Evolutionary conservation across 2,329 filamentous ascomycete species (phyloP).

Genomic region (Trichoderma endophyticum): DNA sequence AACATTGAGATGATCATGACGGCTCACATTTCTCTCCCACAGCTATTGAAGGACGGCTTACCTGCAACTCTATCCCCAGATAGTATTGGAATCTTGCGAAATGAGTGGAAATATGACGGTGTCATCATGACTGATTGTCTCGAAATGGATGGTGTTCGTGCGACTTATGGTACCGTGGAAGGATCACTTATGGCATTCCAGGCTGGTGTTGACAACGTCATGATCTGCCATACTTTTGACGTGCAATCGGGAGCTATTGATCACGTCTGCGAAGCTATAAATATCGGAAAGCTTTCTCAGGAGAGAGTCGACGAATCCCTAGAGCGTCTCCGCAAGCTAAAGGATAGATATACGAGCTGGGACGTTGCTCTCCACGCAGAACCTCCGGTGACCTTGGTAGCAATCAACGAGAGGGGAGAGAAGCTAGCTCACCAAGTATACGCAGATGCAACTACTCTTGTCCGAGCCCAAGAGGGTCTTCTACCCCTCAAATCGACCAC

Average conservation of each 20-base stretch:
- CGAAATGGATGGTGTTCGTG: constrained; percentile 29
- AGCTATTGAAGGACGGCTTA: constrained; percentile 21
- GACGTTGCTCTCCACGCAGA: constrained; percentile 21
- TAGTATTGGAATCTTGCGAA: constrained; percentile 24
- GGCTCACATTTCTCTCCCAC: constrained; percentile 28
- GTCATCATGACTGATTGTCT: constrained; percentile 29
- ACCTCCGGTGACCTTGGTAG: constrained; percentile 10
- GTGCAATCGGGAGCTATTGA: constrained; percentile 27
- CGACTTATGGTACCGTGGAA: constrained; percentile 26
- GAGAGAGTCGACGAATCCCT: constrained; percentile 23
- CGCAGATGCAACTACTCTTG: constrained; percentile 23
- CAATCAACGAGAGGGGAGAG: constrained; percentile 21
- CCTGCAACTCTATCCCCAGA: constrained; percentile 27
- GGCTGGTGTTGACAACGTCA: constrained; percentile 29
- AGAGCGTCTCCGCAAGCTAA: constrained; percentile 22
- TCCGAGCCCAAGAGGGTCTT: constrained; percentile 21
- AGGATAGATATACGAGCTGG: constrained; percentile 26
- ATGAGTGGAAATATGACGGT: constrained; percentile 24
- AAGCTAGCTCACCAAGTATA: constrained; percentile 23
- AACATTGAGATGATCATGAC: constrained; percentile 31
- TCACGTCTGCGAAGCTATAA: constrained; percentile 24
- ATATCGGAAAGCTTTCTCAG: constrained; percentile 19
- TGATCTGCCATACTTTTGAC: constrained; percentile 30
- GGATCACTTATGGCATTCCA: constrained; percentile 26
- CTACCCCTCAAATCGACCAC: constrained; percentile 21